Evolutionary conservation across 1,139 yeast genomes (phyloP).

Genomic region (Magnusiomyces tetraspermus): DNA sequence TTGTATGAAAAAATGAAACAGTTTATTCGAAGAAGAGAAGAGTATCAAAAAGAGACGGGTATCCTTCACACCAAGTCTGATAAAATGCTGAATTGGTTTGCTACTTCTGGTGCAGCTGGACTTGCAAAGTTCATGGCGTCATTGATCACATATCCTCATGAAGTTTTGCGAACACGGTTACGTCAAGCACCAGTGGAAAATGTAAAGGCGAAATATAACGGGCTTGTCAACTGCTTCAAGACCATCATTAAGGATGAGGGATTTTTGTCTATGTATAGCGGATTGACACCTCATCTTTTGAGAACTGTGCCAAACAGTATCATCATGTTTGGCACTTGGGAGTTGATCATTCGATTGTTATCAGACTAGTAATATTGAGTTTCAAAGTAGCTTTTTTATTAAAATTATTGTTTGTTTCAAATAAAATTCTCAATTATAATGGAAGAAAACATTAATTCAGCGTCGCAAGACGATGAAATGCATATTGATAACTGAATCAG

Average conservation of each 20-base stretch:
- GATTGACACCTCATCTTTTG: conserved; percentile 90
- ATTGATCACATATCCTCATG: conserved; percentile 94
- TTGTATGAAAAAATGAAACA: conserved; percentile 89
- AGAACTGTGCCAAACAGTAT: conserved; percentile 97
- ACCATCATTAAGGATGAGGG: conserved; percentile 87
- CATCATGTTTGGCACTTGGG: conserved; percentile 99
- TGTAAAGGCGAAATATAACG: conserved; percentile 81
- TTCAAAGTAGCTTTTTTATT: too few species aligned
- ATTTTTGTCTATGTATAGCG: conserved; percentile 87
- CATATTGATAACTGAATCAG: too few species aligned
- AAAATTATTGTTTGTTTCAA: too few species aligned
- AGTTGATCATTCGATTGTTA: conserved; percentile 60
- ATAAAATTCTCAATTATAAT: too few species aligned
- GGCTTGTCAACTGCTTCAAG: conserved; percentile 77
- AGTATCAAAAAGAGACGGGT: conserved; percentile 37
- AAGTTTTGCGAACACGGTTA: conserved; percentile 88
- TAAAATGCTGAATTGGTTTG: conserved; percentile 78
- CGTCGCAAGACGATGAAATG: too few species aligned
- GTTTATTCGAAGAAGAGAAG: conserved; percentile 49
- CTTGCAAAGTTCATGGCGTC: conserved; percentile 92
- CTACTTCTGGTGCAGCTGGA: conserved; percentile 96
- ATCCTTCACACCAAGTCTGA: conserved; percentile 44
- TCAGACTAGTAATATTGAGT: conserved; percentile 2
- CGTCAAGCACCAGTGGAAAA: conserved; percentile 85
- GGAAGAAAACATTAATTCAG: too few species aligned